Conservation (phyloP, 2,329 filamentous ascomycete species). For the Aspergillus costaricaensis region DNA sequence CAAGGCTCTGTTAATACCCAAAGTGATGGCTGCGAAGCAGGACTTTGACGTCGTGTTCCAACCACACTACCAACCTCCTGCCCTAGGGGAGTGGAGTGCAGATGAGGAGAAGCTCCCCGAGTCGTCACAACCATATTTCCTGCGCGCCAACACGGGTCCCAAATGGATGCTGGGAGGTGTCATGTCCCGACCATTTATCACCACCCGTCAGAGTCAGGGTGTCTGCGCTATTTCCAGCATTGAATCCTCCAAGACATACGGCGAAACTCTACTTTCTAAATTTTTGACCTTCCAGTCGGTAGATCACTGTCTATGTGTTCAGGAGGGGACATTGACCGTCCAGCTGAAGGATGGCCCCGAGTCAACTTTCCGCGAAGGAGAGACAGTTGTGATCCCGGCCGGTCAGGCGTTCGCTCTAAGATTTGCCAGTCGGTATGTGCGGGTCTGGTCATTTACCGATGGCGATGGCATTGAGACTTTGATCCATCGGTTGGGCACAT, state of each 20-base stretch:
- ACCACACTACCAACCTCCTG: slow-evolving; percentile 51
- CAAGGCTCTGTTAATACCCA: slow-evolving; percentile 54
- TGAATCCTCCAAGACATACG: slow-evolving; percentile 45
- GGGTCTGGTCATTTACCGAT: slow-evolving; percentile 52
- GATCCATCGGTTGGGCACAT: slow-evolving; percentile 41
- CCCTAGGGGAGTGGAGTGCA: slow-evolving; percentile 31
- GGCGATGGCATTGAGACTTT: slow-evolving; percentile 54
- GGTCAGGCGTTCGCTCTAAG: slow-evolving; percentile 49
- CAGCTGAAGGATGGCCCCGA: slow-evolving; percentile 39
- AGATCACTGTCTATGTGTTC: slow-evolving; percentile 56
- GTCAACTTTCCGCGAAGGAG: slow-evolving; percentile 46
- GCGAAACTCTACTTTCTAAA: slow-evolving; percentile 36
- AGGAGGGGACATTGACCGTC: slow-evolving; percentile 51
- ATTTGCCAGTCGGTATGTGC: slow-evolving; percentile 51
- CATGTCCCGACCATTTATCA: slow-evolving; percentile 49
- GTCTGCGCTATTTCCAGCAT: slow-evolving; percentile 58
- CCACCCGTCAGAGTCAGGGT: slow-evolving; percentile 49
- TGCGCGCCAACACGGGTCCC: slow-evolving; percentile 50
- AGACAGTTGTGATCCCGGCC: slow-evolving; percentile 53
- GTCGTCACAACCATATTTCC: slow-evolving; percentile 49
- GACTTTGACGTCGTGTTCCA: slow-evolving; percentile 59
- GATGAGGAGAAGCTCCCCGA: slow-evolving; percentile 29
- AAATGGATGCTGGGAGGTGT: slow-evolving; percentile 38
- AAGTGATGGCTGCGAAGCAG: slow-evolving; percentile 58
- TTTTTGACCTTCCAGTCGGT: slow-evolving; percentile 49